A percentile compares a stretch with the other conserved stretches of the same genome.
Evolutionary conservation across 2,329 filamentous ascomycete species (phyloP).

Genomic region (Sclerotinia nivalis): DNA sequence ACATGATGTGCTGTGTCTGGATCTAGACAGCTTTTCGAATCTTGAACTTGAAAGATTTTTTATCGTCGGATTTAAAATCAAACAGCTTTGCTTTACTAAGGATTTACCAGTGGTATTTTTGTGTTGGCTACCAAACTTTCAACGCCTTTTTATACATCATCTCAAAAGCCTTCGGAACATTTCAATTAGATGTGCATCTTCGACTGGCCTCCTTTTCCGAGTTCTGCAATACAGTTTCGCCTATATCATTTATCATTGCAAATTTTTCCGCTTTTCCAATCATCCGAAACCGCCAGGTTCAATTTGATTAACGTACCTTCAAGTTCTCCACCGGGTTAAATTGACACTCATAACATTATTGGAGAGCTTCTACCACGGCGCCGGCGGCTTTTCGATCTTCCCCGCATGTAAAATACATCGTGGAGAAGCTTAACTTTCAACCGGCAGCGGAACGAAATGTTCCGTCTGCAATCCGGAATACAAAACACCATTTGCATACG

Average conservation of each 20-base stretch:
- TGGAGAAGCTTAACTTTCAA: constrained; percentile 5
- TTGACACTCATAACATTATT: not conserved
- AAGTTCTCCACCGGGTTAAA: constrained; percentile 13
- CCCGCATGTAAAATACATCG: constrained; percentile 19
- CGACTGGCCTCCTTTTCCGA: not conserved
- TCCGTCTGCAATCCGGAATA: constrained; percentile 38
- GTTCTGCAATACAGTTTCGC: not conserved
- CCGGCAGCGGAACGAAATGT: constrained; percentile 19
- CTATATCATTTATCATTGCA: not conserved
- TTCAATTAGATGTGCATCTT: not conserved
- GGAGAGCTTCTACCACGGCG: constrained; percentile 1
- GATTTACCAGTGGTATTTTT: not conserved
- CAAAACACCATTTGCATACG: not conserved
- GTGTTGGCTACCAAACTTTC: not conserved
- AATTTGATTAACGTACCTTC: not conserved
- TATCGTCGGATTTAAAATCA: not conserved
- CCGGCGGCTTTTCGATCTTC: constrained; percentile 14
- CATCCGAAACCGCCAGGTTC: not conserved
- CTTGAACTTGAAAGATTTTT: not conserved
- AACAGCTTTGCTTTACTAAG: not conserved
- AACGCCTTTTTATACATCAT: not conserved
- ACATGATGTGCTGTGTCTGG: too few relatives aligned
- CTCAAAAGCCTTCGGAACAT: not conserved
- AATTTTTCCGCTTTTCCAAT: not conserved
- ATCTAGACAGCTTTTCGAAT: not conserved